A percentile compares a stretch with the other conserved stretches of the same genome.
phyloP scores from a whole-genome alignment of 352 stramenopile genomes.

The Blastocystis sp. region DNA sequence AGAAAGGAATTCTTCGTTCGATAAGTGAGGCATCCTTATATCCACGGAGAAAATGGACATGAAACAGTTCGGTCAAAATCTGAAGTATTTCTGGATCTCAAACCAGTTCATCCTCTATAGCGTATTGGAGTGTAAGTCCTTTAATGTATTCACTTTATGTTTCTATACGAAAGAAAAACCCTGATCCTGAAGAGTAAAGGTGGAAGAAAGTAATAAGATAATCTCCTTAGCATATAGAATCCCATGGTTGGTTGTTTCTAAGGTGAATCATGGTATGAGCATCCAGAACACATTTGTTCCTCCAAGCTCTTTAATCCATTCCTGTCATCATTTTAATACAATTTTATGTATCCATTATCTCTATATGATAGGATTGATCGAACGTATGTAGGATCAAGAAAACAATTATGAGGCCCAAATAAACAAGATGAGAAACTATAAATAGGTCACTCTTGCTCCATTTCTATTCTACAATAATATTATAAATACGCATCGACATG shows the following conservation, averaged over 20 bases:
- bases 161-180: no score
- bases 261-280: no score
- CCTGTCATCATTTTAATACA: not conserved
- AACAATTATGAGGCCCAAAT: not conserved
- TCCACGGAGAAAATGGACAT: no score
- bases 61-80: not conserved
- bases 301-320: not conserved
- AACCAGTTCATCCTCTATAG: no score
- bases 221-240: no score
- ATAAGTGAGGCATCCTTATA: constrained; percentile 19
- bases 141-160: not conserved
- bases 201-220: no score
- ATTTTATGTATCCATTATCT: not conserved
- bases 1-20: constrained; percentile 40
- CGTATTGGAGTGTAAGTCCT: no score
- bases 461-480: not conserved
- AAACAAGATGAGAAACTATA: not conserved
- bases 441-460: not conserved
- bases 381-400: not conserved
- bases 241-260: no score
- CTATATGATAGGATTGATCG: not conserved
- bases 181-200: no score
- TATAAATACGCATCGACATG: constrained; percentile 48
- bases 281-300: not conserved
- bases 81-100: not conserved